Evolutionary conservation across 225 moss, liverwort and hornwort species (phyloP), one percentile per base, ranked within the genome.

Genomic region (Sphagnum tenellum): DNA sequence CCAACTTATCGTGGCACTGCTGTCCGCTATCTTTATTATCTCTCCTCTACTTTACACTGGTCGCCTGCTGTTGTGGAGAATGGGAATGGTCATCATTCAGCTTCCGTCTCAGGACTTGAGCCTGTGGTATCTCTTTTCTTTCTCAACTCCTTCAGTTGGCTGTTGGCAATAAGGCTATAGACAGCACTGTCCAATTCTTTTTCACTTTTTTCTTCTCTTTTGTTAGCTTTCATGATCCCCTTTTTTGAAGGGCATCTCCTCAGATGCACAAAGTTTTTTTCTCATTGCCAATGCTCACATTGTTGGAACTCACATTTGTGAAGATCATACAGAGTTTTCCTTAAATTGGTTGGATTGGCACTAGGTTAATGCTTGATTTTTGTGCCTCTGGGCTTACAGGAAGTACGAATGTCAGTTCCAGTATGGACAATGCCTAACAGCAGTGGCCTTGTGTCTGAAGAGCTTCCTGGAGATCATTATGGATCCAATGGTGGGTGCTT

Each of bases 1-100:
- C 98, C 98, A 0, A 90, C 98, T 47, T 88, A 87, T 57, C 84
- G 86, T 58, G 98, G 98, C 3, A 93, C 89, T 73, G 93, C 93
- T 62, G 98, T 98, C 52, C 85, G 92, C 67, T 98, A 98, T 67
- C 61, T 90, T 48, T 93, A 90, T 67, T 98, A 90, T 69, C 76
- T 93, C 10, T 78, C 87, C 56, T 70, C 87, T 12, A 83, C 77
- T 56, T 58, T 93, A 58, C 79, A 80, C 9, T 98, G 98, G 98
- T 78, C 89, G 14, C 74, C 71, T 55, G 67, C 78, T 56, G 70
- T 81, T 61, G 63, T 74, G 61, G 93, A 90, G 59, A 98, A 93
- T 76, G 92, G 88, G 29, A 81, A 79, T 72, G 72, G 76, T 48
- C 69, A 69, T 54, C 49, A 52, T 46, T 9, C 55, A 29, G 44